Evolutionary conservation across 2,329 filamentous ascomycete genomes (phyloP).

Genomic region (Diaporthe sp.): DNA sequence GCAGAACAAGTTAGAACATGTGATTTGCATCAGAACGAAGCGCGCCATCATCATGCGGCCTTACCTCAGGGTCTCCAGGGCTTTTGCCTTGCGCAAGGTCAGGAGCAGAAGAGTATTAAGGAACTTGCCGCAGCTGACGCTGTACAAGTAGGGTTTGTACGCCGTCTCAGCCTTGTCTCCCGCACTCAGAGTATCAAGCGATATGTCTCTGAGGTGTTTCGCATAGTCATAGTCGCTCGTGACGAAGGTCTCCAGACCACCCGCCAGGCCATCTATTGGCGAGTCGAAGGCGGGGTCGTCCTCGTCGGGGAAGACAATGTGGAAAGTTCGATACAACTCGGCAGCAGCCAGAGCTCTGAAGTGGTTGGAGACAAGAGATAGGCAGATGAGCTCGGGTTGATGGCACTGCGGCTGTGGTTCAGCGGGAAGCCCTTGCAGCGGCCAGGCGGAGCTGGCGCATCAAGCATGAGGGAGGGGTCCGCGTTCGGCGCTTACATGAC

Average conservation of each 20-base stretch:
- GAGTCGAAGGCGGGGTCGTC: conserved; percentile 63
- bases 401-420: conserved; percentile 53
- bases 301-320: conserved; percentile 70
- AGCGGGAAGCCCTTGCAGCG: conserved; percentile 18
- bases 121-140: conserved; percentile 69
- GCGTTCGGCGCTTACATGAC: conserved; percentile 50
- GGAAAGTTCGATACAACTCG: conserved; percentile 68
- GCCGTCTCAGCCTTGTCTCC: conserved; percentile 63
- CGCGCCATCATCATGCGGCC: conserved; percentile 38
- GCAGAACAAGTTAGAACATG: conserved; percentile 23
- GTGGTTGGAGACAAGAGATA: conserved; percentile 67
- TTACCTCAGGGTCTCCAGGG: conserved; percentile 67
- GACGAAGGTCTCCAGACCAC: conserved; percentile 69
- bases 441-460: conserved; percentile 1
- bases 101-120: conserved; percentile 70
- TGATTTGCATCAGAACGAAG: not conserved
- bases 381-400: conserved; percentile 63
- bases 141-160: conserved; percentile 65
- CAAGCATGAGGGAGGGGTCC: not conserved
- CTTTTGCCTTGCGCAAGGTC: conserved; percentile 64
- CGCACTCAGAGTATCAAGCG: conserved; percentile 64
- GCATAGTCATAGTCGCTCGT: conserved; percentile 74
- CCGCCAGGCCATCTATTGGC: conserved; percentile 66
- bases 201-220: conserved; percentile 64
- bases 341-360: conserved; percentile 68